These are phyloP conservation scores for Daldinia caldariorum DNA, from an alignment of 495 filamentous ascomycete genomes.

Conservation along the genomic window DNA sequence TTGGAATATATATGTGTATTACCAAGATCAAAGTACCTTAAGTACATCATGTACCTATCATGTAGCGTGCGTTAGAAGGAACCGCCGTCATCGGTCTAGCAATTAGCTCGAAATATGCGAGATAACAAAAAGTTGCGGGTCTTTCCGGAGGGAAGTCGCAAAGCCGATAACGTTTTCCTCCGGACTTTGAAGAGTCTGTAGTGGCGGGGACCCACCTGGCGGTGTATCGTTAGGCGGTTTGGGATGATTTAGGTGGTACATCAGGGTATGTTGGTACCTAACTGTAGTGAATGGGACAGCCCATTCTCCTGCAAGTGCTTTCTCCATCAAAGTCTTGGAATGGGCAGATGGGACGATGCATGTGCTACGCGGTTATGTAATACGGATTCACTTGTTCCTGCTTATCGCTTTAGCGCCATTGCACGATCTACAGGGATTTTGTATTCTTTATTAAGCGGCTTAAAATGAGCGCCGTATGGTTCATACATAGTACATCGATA, in stretches of 20 bases:
- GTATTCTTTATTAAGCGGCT: slow-evolving; percentile 37
- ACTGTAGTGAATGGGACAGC: neutral
- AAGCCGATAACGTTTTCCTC: slow-evolving; percentile 39
- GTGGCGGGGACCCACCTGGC: slow-evolving; percentile 26
- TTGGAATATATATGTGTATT: neutral
- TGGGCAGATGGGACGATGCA: slow-evolving; percentile 21
- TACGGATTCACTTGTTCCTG: slow-evolving; percentile 13
- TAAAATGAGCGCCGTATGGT: slow-evolving; percentile 23
- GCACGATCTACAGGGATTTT: slow-evolving; percentile 9
- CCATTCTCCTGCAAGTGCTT: neutral
- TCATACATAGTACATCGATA: neutral
- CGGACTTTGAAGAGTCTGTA: slow-evolving; percentile 28
- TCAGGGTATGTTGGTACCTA: neutral
- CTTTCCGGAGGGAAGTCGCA: slow-evolving; percentile 34
- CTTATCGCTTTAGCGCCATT: slow-evolving; percentile 22
- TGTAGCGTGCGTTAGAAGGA: neutral
- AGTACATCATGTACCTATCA: neutral
- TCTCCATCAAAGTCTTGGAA: slow-evolving; percentile 7
- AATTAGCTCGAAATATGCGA: slow-evolving; percentile 20
- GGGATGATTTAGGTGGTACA: no score
- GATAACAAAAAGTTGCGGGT: slow-evolving; percentile 39
- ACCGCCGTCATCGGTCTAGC: slow-evolving; percentile 40
- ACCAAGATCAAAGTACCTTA: neutral
- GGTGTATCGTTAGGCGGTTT: slow-evolving; percentile 7
- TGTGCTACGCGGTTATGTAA: slow-evolving; percentile 26